Evolutionary conservation across 208 protist genomes (phyloP).

Genomic region (Wallacemonas sp.): DNA sequence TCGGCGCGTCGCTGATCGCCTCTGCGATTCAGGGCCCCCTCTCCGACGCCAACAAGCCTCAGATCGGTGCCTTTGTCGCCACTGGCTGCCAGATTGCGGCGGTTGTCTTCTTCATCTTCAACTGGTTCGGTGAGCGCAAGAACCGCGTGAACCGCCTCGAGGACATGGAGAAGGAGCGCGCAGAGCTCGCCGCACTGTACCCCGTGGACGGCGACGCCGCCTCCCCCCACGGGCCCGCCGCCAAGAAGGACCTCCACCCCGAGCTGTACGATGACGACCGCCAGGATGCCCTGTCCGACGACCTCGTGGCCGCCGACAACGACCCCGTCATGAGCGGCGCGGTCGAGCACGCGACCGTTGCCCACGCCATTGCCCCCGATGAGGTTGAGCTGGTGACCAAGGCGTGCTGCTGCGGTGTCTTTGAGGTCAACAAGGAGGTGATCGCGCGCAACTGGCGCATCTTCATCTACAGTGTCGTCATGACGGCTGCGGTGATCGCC

Average conservation of each 20-base stretch:
- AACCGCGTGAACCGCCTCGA: slow-evolving; percentile 30
- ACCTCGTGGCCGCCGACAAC: background rate
- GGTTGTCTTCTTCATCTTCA: slow-evolving; percentile 33
- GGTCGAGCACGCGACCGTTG: background rate
- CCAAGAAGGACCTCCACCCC: slow-evolving; percentile 4
- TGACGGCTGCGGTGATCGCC: slow-evolving; percentile 30
- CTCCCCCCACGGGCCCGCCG: background rate
- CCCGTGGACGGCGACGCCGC: background rate
- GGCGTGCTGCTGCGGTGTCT: slow-evolving; percentile 25
- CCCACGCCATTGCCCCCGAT: slow-evolving; percentile 1
- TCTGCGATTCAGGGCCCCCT: slow-evolving; percentile 30
- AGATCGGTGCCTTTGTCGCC: slow-evolving; percentile 29
- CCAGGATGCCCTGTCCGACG: background rate
- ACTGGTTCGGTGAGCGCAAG: slow-evolving; percentile 36
- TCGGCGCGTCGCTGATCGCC: slow-evolving; percentile 25
- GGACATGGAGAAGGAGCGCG: slow-evolving; percentile 16
- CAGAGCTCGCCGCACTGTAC: background rate
- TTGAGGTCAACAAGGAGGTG: slow-evolving; percentile 49
- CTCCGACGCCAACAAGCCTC: slow-evolving; percentile 24
- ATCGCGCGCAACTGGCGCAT: slow-evolving; percentile 28
- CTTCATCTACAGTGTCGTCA: slow-evolving; percentile 30
- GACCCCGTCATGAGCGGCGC: background rate
- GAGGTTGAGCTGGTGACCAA: background rate
- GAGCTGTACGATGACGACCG: slow-evolving; percentile 7
- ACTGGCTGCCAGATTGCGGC: slow-evolving; percentile 19